Evolutionary conservation across 805 yeast species (phyloP).

Genomic region (Saccharomycopsis malanga): DNA sequence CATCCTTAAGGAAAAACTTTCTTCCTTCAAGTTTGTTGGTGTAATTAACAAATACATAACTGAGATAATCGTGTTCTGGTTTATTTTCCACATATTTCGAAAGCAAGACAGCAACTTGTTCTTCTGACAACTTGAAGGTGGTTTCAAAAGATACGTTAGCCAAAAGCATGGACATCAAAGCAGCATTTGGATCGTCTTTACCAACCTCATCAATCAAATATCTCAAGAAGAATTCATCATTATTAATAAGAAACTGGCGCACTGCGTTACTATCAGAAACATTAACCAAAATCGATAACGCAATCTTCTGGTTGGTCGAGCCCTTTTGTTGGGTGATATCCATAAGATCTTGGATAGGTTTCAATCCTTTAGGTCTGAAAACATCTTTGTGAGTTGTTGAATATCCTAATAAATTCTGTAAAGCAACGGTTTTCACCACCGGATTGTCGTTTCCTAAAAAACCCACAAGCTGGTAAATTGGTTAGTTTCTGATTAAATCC

Average conservation of each 20-base stretch:
- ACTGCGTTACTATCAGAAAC: constrained; percentile 64
- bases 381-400: constrained; percentile 18
- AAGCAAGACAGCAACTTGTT: constrained; percentile 71
- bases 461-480: constrained; percentile 24
- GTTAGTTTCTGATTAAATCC: too few relatives aligned
- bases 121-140: constrained; percentile 31
- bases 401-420: constrained; percentile 21
- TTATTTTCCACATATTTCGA: constrained; percentile 77
- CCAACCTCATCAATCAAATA: constrained; percentile 45
- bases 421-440: constrained; percentile 20
- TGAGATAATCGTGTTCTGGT: constrained; percentile 75
- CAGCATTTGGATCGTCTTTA: constrained; percentile 60
- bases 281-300: constrained; percentile 69
- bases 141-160: constrained; percentile 74
- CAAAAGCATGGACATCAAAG: constrained; percentile 73
- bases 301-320: constrained; percentile 32
- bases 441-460: constrained; percentile 19
- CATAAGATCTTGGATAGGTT: constrained; percentile 20
- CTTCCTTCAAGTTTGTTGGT: constrained; percentile 74
- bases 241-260: constrained; percentile 59
- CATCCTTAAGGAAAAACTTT: constrained; percentile 69
- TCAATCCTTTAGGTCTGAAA: constrained; percentile 18
- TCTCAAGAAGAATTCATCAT: constrained; percentile 44
- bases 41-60: constrained; percentile 84
- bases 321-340: constrained; percentile 18